A percentile compares a stretch with the other conserved stretches of the same genome.
phyloP scores from a whole-genome alignment of 768 basidiomycete genomes.

The Tylopilus balloui region DNA sequence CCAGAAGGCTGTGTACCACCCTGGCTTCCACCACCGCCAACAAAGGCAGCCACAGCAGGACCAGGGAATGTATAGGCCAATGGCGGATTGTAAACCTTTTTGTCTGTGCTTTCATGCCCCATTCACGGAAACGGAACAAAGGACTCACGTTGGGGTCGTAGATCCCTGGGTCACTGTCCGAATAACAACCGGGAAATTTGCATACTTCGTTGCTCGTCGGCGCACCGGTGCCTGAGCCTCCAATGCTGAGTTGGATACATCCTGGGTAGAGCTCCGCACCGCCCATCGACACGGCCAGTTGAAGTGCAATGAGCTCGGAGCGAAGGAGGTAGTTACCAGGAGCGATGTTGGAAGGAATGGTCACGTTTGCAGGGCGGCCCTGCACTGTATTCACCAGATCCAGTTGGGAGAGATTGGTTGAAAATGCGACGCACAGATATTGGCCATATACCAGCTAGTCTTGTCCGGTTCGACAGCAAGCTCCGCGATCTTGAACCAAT shows the following conservation, averaged over 20 bases:
- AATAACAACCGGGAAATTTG: conserved; percentile 66
- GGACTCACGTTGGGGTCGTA: conserved; percentile 41
- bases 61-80: conserved; percentile 50
- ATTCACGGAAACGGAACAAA: background rate
- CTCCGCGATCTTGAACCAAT: conserved; percentile 73
- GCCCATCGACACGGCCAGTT: conserved; percentile 48
- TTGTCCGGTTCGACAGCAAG: conserved; percentile 37
- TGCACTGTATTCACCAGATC: conserved; percentile 23
- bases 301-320: conserved; percentile 75
- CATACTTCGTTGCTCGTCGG: conserved; percentile 39
- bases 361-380: conserved; percentile 38
- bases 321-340: conserved; percentile 72
- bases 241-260: conserved; percentile 28
- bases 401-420: background rate
- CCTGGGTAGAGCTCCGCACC: conserved; percentile 47
- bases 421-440: conserved; percentile 40
- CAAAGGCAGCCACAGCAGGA: conserved; percentile 43
- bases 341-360: conserved; percentile 48
- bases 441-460: conserved; percentile 45
- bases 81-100: conserved; percentile 32
- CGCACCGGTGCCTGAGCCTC: conserved; percentile 23
- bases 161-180: conserved; percentile 65
- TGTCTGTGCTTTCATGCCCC: conserved; percentile 3
- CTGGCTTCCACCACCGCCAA: conserved; percentile 14
- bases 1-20: conserved; percentile 22